Conservation (phyloP, 148 eudicot genomes). For the Chenopodium suecicum region DNA sequence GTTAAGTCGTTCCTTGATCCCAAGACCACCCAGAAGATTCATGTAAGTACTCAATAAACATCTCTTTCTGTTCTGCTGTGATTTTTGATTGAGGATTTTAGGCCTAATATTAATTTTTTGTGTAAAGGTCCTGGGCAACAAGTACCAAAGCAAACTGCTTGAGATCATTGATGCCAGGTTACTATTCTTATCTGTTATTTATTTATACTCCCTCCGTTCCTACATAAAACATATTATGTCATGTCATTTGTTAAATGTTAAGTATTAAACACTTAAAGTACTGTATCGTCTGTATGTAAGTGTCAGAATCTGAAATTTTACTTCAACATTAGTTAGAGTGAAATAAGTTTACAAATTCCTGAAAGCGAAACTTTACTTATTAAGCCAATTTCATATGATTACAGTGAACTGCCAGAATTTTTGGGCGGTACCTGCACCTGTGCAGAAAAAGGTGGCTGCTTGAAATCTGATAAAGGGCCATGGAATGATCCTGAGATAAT, state of each 20-base stretch:
- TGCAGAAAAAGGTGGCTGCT: slow-evolving; percentile 76
- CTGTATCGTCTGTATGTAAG: too few relatives aligned
- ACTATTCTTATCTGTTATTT: background rate
- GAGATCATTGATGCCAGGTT: slow-evolving; percentile 90
- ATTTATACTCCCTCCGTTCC: background rate
- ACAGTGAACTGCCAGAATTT: slow-evolving; percentile 88
- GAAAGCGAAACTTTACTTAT: too few relatives aligned
- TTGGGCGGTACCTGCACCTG: slow-evolving; percentile 86
- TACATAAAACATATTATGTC: background rate
- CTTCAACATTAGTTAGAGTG: background rate
- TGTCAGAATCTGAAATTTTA: too few relatives aligned
- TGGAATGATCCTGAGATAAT: slow-evolving; percentile 83
- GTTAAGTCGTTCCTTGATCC: slow-evolving; percentile 92
- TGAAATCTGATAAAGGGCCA: slow-evolving; percentile 89
- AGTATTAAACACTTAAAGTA: too few relatives aligned
- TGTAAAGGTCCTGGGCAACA: slow-evolving; percentile 74
- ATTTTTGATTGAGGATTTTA: background rate
- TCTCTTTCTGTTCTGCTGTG: background rate
- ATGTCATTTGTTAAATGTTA: too few relatives aligned
- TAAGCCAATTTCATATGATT: background rate
- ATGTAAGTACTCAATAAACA: slow-evolving; percentile 44
- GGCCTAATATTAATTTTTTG: slow-evolving; percentile 6
- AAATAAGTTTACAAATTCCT: background rate
- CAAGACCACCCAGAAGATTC: slow-evolving; percentile 80
- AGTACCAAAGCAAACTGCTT: slow-evolving; percentile 87